Percentiles rank a stretch among this genome's conserved stretches.
Conservation (phyloP, 192 early-diverging fungal species). For the Coemansia sp. region DNA sequence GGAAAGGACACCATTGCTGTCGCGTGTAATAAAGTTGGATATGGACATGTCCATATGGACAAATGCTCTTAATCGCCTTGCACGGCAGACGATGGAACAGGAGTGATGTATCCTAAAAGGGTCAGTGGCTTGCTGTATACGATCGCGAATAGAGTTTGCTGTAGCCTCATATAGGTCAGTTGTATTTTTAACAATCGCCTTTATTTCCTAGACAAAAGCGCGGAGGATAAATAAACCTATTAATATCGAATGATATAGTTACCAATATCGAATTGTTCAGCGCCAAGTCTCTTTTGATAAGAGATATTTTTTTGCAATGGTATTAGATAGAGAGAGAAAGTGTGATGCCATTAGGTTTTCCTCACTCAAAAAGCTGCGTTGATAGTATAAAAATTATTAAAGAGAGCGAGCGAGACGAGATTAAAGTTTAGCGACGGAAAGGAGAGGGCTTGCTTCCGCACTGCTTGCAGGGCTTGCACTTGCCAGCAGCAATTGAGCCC, state of each 20-base stretch:
- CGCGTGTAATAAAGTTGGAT: neutral
- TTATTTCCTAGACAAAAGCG: neutral
- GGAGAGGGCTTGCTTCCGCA: constrained; percentile 28
- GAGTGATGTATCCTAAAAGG: neutral
- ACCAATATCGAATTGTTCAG: neutral
- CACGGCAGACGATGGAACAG: neutral
- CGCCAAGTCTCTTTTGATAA: neutral
- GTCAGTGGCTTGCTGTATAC: neutral
- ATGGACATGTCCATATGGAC: neutral
- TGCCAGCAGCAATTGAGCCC: constrained; percentile 55
- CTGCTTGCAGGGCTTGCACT: constrained; percentile 56
- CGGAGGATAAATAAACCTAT: neutral
- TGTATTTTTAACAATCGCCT: neutral
- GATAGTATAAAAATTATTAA: neutral
- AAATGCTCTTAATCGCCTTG: neutral
- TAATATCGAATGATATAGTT: neutral
- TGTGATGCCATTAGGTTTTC: neutral
- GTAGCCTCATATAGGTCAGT: neutral
- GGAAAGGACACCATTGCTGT: neutral
- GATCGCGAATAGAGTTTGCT: neutral
- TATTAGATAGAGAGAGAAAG: neutral
- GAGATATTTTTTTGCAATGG: neutral
- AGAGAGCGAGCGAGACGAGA: neutral
- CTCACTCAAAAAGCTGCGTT: neutral
- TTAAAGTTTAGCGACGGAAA: constrained; percentile 32